A percentile compares a stretch with the other conserved stretches of the same genome.
Conservation (phyloP, 192 early-diverging fungal species). For the Obelidium mucronatum region DNA sequence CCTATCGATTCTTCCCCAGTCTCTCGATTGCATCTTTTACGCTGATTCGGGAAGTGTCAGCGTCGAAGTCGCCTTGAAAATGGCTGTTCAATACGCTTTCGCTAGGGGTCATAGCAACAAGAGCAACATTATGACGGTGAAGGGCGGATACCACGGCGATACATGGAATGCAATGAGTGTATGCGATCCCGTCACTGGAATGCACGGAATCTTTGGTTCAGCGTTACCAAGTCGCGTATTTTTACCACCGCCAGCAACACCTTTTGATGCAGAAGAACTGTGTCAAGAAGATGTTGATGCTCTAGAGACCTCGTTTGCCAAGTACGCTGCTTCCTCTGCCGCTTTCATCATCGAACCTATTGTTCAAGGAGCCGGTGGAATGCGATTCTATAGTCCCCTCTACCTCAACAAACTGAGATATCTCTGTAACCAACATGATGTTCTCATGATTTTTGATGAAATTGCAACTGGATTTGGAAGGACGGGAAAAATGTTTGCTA, state of each 20-base stretch:
- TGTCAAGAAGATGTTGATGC: conserved; percentile 51
- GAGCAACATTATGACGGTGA: conserved; percentile 44
- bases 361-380: conserved; percentile 84
- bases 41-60: conserved; percentile 84
- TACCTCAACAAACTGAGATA: conserved; percentile 75
- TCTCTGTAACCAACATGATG: conserved; percentile 48
- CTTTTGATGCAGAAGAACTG: conserved; percentile 41
- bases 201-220: conserved; percentile 21
- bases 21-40: conserved; percentile 70
- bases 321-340: conserved; percentile 6
- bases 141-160: conserved; percentile 87
- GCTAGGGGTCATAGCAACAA: conserved; percentile 29
- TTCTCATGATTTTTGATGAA: conserved; percentile 82
- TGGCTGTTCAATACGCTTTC: conserved; percentile 66
- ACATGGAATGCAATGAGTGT: conserved; percentile 88
- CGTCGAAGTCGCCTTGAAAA: conserved; percentile 83
- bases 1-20: conserved; percentile 3
- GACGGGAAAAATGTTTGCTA: conserved; percentile 29
- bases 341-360: conserved; percentile 80
- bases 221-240: conserved; percentile 22
- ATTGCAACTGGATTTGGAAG: conserved; percentile 61
- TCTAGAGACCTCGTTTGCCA: conserved; percentile 1
- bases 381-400: conserved; percentile 81
- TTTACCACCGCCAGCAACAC: conserved; percentile 10
- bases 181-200: conserved; percentile 59